Conservation (phyloP, 2,329 filamentous ascomycete genomes). For the Aspergillus fischeri region DNA sequence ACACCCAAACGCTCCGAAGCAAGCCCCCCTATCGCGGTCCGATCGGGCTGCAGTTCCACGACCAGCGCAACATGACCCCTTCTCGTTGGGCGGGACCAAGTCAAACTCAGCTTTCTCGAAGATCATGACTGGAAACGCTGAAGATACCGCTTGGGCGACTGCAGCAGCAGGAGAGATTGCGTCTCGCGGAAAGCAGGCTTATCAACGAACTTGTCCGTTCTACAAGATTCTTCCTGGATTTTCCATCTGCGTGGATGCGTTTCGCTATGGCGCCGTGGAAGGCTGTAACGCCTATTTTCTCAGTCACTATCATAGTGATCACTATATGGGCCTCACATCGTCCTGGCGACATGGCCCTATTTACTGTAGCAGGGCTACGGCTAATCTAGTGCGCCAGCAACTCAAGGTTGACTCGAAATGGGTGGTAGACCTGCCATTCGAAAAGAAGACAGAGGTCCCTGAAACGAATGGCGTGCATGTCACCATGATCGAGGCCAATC, state of each 20-base stretch:
- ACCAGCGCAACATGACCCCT: conserved; percentile 77
- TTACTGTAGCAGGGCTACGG: conserved; percentile 91
- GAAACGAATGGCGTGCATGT: conserved; percentile 78
- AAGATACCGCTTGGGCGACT: conserved; percentile 83
- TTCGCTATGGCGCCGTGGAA: conserved; percentile 88
- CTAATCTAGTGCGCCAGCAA: conserved; percentile 81
- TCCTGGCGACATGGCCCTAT: conserved; percentile 92
- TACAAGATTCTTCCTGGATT: conserved; percentile 97
- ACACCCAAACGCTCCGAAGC: conserved; percentile 13
- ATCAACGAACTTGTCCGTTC: conserved; percentile 89
- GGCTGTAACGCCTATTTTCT: conserved; percentile 94
- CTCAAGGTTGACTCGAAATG: conserved; percentile 81
- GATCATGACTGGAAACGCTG: conserved; percentile 87
- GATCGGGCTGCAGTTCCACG: conserved; percentile 66
- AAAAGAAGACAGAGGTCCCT: conserved; percentile 72
- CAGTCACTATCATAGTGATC: conserved; percentile 96
- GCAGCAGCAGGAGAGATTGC: conserved; percentile 76
- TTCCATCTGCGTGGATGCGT: conserved; percentile 90
- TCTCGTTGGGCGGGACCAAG: conserved; percentile 47
- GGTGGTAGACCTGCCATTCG: conserved; percentile 81
- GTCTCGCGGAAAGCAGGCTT: conserved; percentile 78
- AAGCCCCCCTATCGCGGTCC: conserved; percentile 50
- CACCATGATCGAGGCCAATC: conserved; percentile 94
- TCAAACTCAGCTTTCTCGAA: conserved; percentile 76
- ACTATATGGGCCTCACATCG: conserved; percentile 86